Percentiles rank a stretch among this genome's conserved stretches.
Evolutionary conservation across 2,329 filamentous ascomycete species (phyloP).

Genomic region (Stagonosporopsis rhizophila): DNA sequence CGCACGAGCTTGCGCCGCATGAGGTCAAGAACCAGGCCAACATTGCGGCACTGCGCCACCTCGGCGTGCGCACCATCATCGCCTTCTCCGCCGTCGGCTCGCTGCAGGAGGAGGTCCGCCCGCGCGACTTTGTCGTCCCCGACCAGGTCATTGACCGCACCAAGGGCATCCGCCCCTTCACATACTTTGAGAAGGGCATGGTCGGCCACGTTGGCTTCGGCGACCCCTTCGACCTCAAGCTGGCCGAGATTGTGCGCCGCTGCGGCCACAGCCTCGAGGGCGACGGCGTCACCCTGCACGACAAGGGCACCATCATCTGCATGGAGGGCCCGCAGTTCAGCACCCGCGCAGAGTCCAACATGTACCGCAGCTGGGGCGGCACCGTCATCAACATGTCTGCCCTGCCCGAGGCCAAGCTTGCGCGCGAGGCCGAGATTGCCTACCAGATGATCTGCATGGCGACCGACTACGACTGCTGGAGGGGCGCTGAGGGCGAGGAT

Average conservation of each 20-base stretch:
- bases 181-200: slow-evolving; percentile 91
- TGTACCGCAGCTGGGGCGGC: slow-evolving; percentile 94
- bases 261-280: slow-evolving; percentile 82
- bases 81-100: slow-evolving; percentile 95
- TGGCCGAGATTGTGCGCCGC: slow-evolving; percentile 77
- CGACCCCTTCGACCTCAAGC: slow-evolving; percentile 85
- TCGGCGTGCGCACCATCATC: slow-evolving; percentile 90
- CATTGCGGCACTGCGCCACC: slow-evolving; percentile 90
- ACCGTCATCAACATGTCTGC: slow-evolving; percentile 98
- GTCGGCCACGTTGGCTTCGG: slow-evolving; percentile 96
- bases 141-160: slow-evolving; percentile 98
- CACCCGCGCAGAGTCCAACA: slow-evolving; percentile 91
- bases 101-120: slow-evolving; percentile 89
- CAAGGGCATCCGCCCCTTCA: slow-evolving; percentile 92
- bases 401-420: slow-evolving; percentile 93
- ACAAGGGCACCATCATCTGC: slow-evolving; percentile 84
- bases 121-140: slow-evolving; percentile 94
- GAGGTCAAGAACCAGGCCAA: slow-evolving; percentile 96
- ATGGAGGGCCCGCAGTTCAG: slow-evolving; percentile 99
- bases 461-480: slow-evolving; percentile 99
- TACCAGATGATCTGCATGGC: slow-evolving; percentile 99
- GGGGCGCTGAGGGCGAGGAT: slow-evolving; percentile 72
- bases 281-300: slow-evolving; percentile 84
- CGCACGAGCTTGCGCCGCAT: slow-evolving; percentile 91
- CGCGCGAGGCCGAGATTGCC: slow-evolving; percentile 91